phyloP scores from a whole-genome alignment of 148 eudicot species.

The Cornus suecica region DNA sequence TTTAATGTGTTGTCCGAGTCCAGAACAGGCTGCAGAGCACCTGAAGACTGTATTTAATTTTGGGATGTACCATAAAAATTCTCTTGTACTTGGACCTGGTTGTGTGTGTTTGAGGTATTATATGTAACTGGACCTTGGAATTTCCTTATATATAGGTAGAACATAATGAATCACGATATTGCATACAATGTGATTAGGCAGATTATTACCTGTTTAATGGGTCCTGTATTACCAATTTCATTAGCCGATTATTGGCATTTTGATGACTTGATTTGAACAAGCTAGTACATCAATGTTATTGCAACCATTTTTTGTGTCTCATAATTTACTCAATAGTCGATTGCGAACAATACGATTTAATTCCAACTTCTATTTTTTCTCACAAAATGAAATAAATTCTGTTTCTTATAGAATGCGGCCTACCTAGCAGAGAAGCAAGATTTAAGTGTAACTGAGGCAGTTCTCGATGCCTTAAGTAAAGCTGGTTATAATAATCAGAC shows the following conservation, averaged over 20 bases:
- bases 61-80: too few relatives aligned
- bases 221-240: neutral
- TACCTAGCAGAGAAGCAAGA: conserved; percentile 73
- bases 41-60: too few relatives aligned
- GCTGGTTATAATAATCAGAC: conserved; percentile 39
- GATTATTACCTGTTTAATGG: neutral
- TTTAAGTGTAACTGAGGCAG: conserved; percentile 56
- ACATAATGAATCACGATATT: neutral
- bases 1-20: too few relatives aligned
- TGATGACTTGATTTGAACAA: too few relatives aligned
- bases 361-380: neutral
- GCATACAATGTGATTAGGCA: neutral
- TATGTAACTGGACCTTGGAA: neutral
- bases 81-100: too few relatives aligned
- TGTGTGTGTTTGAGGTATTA: too few relatives aligned
- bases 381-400: neutral
- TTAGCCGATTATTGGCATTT: too few relatives aligned
- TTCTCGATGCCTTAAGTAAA: conserved; percentile 44
- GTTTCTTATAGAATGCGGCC: conserved; percentile 59
- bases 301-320: neutral
- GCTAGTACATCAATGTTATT: too few relatives aligned
- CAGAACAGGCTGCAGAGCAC: too few relatives aligned
- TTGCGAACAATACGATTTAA: too few relatives aligned
- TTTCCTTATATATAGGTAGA: neutral
- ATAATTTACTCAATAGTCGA: neutral